These are phyloP conservation scores for Yarrowia sp. DNA, from an alignment of 805 yeast species.

Conservation along the genomic window DNA sequence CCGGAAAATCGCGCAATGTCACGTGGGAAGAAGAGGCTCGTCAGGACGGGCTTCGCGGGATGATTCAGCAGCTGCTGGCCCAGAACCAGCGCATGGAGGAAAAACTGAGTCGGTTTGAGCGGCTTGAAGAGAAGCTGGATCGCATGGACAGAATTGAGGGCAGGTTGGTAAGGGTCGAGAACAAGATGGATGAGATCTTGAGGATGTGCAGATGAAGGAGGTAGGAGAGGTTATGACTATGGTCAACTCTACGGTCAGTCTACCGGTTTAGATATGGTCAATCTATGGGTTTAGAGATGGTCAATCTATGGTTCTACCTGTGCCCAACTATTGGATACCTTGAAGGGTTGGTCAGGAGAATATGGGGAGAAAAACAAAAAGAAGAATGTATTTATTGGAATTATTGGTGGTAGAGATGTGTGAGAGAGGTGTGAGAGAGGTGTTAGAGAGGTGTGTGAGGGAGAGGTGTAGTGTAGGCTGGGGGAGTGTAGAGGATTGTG, in stretches of 20 bases:
- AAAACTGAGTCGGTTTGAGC: neutral
- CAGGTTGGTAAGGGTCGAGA: neutral
- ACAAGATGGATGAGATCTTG: neutral
- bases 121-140: neutral
- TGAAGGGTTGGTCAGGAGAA: neutral
- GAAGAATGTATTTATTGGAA: neutral
- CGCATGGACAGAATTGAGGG: neutral
- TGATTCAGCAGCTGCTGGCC: neutral
- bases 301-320: too few species aligned
- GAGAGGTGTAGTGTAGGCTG: neutral
- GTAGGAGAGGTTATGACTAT: neutral
- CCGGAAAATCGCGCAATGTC: neutral
- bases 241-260: too few species aligned
- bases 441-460: neutral
- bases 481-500: too few species aligned
- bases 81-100: neutral
- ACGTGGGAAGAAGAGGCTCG: neutral
- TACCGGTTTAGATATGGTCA: too few species aligned
- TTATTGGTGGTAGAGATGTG: too few species aligned
- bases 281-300: too few species aligned
- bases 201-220: neutral
- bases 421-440: neutral
- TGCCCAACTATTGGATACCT: neutral
- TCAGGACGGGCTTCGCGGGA: neutral
- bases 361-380: neutral